A percentile compares a stretch with the other conserved stretches of the same genome.
phyloP scores from a whole-genome alignment of 805 yeast species.

The Candida methanosorbosa region DNA sequence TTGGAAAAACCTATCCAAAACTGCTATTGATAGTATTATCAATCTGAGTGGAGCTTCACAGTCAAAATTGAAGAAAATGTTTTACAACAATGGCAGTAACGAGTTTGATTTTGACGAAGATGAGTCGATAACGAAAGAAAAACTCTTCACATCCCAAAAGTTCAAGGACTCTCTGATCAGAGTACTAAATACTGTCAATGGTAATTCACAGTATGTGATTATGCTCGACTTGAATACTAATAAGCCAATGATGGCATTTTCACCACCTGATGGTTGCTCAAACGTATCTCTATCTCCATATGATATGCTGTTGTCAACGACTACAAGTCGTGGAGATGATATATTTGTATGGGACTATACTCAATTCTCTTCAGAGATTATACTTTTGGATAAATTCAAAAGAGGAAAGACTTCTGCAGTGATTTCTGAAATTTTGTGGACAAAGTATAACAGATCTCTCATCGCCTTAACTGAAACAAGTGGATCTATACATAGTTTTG shows the following conservation, averaged over 20 bases:
- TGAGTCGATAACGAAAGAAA: constrained; percentile 1
- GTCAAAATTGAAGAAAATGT: constrained; percentile 31
- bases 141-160: constrained; percentile 10
- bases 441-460: constrained; percentile 31
- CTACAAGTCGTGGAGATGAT: constrained; percentile 50
- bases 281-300: constrained; percentile 51
- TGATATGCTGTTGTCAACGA: constrained; percentile 47
- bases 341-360: constrained; percentile 58
- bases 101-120: neutral
- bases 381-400: constrained; percentile 46
- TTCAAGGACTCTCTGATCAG: constrained; percentile 19
- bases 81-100: constrained; percentile 10
- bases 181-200: constrained; percentile 19
- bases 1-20: constrained; percentile 37
- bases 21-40: constrained; percentile 39
- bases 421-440: constrained; percentile 47
- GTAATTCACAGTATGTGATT: constrained; percentile 27
- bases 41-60: constrained; percentile 47
- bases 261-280: constrained; percentile 57
- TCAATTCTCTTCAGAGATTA: constrained; percentile 38
- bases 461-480: constrained; percentile 43
- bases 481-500: constrained; percentile 60
- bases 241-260: constrained; percentile 32
- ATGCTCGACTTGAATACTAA: constrained; percentile 38
- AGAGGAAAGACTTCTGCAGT: constrained; percentile 58